Evolutionary conservation across 768 basidiomycete genomes (phyloP).

Genomic region (Rhodocollybia butyracea): DNA sequence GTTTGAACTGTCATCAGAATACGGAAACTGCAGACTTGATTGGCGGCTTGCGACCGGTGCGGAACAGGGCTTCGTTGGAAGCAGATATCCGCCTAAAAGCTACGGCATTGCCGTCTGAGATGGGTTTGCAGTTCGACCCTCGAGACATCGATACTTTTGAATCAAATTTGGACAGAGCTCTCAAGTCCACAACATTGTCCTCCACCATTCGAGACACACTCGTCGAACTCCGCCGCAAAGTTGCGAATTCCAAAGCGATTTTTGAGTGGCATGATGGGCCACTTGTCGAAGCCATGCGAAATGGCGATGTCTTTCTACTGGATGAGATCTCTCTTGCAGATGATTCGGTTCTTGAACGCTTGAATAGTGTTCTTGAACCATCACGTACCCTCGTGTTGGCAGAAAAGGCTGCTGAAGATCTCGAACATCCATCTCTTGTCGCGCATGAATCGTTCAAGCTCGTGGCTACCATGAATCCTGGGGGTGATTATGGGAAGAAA

Average conservation of each 20-base stretch:
- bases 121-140: slow-evolving; percentile 32
- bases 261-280: slow-evolving; percentile 99
- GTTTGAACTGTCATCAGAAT: slow-evolving; percentile 95
- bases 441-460: slow-evolving; percentile 79
- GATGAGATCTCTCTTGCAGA: slow-evolving; percentile 98
- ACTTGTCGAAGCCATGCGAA: slow-evolving; percentile 87
- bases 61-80: slow-evolving; percentile 63
- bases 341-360: slow-evolving; percentile 94
- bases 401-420: slow-evolving; percentile 80
- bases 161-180: slow-evolving; percentile 13
- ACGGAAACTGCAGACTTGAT: slow-evolving; percentile 97
- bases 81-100: slow-evolving; percentile 47
- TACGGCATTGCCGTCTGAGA: slow-evolving; percentile 32
- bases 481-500: slow-evolving; percentile 98
- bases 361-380: slow-evolving; percentile 97
- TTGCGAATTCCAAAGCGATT: slow-evolving; percentile 61
- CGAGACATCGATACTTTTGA: slow-evolving; percentile 14
- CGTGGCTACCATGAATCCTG: slow-evolving; percentile 98
- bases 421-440: slow-evolving; percentile 61
- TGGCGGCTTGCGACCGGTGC: slow-evolving; percentile 85
- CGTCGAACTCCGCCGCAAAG: slow-evolving; percentile 37
- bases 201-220: slow-evolving; percentile 29
- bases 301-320: slow-evolving; percentile 82
- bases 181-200: slow-evolving; percentile 22
- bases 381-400: slow-evolving; percentile 86